Evolutionary conservation across 805 yeast genomes (phyloP).

Genomic region (Wickerhamomyces canadensis): DNA sequence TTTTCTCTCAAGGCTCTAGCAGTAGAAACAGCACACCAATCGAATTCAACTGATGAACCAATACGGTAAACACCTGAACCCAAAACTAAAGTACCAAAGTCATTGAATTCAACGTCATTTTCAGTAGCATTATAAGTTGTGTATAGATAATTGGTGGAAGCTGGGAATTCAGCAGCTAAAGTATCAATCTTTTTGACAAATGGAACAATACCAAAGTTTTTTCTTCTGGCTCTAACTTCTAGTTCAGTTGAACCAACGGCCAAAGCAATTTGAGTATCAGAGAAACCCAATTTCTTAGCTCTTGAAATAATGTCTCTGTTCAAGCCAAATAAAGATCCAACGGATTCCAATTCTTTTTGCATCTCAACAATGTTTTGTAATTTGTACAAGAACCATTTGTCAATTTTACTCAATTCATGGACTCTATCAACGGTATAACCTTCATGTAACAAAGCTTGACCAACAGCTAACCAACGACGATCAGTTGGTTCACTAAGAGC

Average conservation of each 20-base stretch:
- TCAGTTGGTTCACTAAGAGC: constrained; percentile 85
- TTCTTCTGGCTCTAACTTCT: constrained; percentile 78
- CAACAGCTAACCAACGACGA: constrained; percentile 96
- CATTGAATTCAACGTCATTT: constrained; percentile 80
- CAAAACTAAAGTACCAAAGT: constrained; percentile 87
- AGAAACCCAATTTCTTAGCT: constrained; percentile 92
- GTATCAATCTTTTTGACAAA: constrained; percentile 97
- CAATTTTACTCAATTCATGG: constrained; percentile 88
- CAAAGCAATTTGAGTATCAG: constrained; percentile 86
- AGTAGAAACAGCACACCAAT: constrained; percentile 98
- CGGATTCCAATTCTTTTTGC: constrained; percentile 73
- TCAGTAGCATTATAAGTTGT: constrained; percentile 91
- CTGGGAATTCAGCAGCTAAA: constrained; percentile 98
- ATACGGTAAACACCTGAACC: constrained; percentile 99
- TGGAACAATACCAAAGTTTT: constrained; percentile 75
- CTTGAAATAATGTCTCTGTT: constrained; percentile 65
- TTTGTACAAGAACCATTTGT: constrained; percentile 92
- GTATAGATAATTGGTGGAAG: constrained; percentile 90
- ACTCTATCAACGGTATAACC: constrained; percentile 87
- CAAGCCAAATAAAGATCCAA: constrained; percentile 52
- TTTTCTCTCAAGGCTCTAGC: constrained; percentile 87
- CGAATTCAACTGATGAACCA: constrained; percentile 97
- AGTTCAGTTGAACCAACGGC: constrained; percentile 71
- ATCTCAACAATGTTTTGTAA: constrained; percentile 87
- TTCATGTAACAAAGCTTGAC: constrained; percentile 92